These are phyloP conservation scores for Suillus hirtellus DNA, from an alignment of 768 basidiomycete species.

Conservation along the genomic window DNA sequence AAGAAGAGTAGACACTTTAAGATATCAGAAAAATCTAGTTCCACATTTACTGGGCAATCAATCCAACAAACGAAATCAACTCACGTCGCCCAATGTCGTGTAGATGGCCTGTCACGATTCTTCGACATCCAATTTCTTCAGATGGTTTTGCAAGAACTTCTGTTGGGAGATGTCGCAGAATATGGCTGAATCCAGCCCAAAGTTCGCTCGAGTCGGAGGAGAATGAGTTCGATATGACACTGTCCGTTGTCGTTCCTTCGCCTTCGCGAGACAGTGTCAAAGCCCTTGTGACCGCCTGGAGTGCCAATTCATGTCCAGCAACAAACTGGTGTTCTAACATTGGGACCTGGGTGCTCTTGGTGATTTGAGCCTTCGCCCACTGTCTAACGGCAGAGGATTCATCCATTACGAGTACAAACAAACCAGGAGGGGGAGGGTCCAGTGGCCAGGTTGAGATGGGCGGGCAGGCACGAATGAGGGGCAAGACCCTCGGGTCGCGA, in stretches of 20 bases:
- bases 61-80: slow-evolving; percentile 31
- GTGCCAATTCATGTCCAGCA: slow-evolving; percentile 45
- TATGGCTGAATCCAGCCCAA: slow-evolving; percentile 49
- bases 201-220: slow-evolving; percentile 43
- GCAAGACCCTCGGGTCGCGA: slow-evolving; percentile 48
- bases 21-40: slow-evolving; percentile 59
- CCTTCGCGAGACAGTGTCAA: slow-evolving; percentile 28
- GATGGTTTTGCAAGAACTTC: slow-evolving; percentile 37
- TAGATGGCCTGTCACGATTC: slow-evolving; percentile 60
- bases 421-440: slow-evolving; percentile 57
- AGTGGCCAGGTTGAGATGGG: slow-evolving; percentile 50
- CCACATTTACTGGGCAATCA: slow-evolving; percentile 13
- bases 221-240: slow-evolving; percentile 27
- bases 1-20: slow-evolving; percentile 61
- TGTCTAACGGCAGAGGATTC: slow-evolving; percentile 48
- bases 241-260: slow-evolving; percentile 9
- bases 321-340: slow-evolving; percentile 51
- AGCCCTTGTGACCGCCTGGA: slow-evolving; percentile 41
- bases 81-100: slow-evolving; percentile 60
- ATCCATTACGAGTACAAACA: slow-evolving; percentile 60
- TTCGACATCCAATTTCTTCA: slow-evolving; percentile 46
- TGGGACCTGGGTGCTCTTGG: slow-evolving; percentile 40
- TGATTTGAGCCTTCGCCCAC: slow-evolving; percentile 58
- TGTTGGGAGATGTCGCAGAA: slow-evolving; percentile 58
- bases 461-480: slow-evolving; percentile 28